Base-by-base conservation (phyloP, 2,329 filamentous ascomycete species). In the Colletotrichum trifolii region DNA sequence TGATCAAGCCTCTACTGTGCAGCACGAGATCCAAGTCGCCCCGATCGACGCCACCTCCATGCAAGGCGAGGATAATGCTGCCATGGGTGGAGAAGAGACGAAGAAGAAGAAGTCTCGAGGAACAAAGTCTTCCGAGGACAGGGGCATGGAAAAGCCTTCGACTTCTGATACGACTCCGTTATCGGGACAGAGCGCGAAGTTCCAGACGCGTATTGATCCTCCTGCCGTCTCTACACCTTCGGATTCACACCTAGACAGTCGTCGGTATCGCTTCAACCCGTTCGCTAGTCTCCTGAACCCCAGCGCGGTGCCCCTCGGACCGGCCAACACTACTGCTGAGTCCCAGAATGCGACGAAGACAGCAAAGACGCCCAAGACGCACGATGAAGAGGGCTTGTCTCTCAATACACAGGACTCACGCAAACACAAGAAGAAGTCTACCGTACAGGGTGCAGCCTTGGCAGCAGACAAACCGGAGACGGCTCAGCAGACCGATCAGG, bases 391-490 rank as follows among this genome's bases (percentile, higher is more conserved):
- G 46, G 42, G 17, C 11, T 62, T 50, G 62, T 45, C 55, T 46
- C 50, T 52, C 25, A 10, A 38, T 33, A 53, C 43, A 12, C 17
- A 11, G 11, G 47, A 52, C 33, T 53, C 63, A 15, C 40, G 63
- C 13, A 57, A 65, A 46, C 54, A 53, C 13, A 46, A 33, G 11
- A 47, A 47, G 11, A 10, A 13, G 10, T 39, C 11, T 1, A 33
- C 25, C 8, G 34, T 46, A 13, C 61, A 52, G 17, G 40, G 35
- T 36, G 15, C 54, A 5, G 52, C 39, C 35, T 49, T 50, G 49
- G 50, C 48, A 8, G 64, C 50, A 36, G 64, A 60, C 13, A 66
- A 60, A 15, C 48, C 59, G 17, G 43, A 45, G 13, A 53, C 54
- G 11, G 53, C 60, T 9, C 35, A 49, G 17, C 40, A 66, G 34